Evolutionary conservation across 768 basidiomycete genomes (phyloP).

Genomic region (Termitomyces sp.): DNA sequence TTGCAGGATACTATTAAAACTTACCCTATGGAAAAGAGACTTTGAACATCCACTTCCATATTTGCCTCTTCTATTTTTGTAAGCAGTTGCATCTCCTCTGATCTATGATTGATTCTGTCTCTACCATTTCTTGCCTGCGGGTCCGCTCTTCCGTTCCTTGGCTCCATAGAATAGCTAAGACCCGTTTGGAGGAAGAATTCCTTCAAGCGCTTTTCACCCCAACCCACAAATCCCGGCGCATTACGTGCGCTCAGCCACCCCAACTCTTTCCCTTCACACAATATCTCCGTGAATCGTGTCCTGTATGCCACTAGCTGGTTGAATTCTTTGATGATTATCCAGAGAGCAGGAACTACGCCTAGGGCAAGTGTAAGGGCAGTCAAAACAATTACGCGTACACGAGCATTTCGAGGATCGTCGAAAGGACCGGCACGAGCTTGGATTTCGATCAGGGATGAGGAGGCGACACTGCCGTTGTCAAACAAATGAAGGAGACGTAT

Average conservation of each 20-base stretch:
- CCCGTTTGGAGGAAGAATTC: conserved; percentile 64
- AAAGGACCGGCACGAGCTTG: conserved; percentile 30
- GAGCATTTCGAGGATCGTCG: conserved; percentile 37
- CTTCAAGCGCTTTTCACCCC: conserved; percentile 74
- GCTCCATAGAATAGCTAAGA: conserved; percentile 54
- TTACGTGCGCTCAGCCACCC: conserved; percentile 64
- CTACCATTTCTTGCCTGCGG: conserved; percentile 26
- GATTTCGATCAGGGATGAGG: conserved; percentile 25
- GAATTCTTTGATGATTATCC: conserved; percentile 64
- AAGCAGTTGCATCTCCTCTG: conserved; percentile 40
- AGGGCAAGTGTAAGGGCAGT: conserved; percentile 59
- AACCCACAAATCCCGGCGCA: conserved; percentile 66
- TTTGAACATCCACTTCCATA: conserved; percentile 63
- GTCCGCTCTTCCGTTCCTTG: conserved; percentile 23
- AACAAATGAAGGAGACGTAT: conserved; percentile 66
- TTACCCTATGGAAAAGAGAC: conserved; percentile 74
- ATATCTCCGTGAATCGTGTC: conserved; percentile 55
- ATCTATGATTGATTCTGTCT: conserved; percentile 23
- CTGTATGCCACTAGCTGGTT: conserved; percentile 51
- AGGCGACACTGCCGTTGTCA: conserved; percentile 37
- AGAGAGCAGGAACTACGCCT: conserved; percentile 63
- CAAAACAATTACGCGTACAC: conserved; percentile 65
- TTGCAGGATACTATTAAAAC: conserved; percentile 12
- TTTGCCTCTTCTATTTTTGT: conserved; percentile 38
- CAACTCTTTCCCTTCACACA: conserved; percentile 69